Base-by-base conservation (phyloP, 2,329 filamentous ascomycete genomes). In the Ustilaginoidea virens region DNA sequence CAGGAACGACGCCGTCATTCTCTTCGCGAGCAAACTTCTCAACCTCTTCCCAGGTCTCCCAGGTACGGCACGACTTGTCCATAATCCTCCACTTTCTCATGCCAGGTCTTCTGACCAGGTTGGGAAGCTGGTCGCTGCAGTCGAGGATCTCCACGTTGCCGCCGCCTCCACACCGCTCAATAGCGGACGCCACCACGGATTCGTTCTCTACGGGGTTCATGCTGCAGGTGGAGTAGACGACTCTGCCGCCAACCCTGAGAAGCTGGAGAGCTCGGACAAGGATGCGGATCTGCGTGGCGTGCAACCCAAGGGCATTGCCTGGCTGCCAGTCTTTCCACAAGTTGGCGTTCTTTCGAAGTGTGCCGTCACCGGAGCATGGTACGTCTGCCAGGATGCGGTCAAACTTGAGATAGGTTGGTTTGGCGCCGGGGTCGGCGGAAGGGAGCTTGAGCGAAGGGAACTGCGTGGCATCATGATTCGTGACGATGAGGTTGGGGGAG, bases 151-250 rank as follows among this genome's bases (percentile, higher is more conserved):
- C 69, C 28, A 98, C 79, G 47, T 86, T 90, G 10, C 68, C 64
- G 4, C 71, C 56, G 3, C 90, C 90, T 36, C 90, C 90, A 45
- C 86, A 96, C 32, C 86, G 71, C 42, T 85, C 79, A 42, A 98
- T 86, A 8, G 90, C 90, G 16, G 79, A 77, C 1, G 81, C 74
- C 35, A 98, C 63, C 11, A 96, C 85, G 5, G 90, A 78, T 56
- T 98, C 90, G 46, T 98, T 93, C 61, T 98, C 90, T 17, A 96
- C 74, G 0, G 90, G 90, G 56, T 98, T 98, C 80, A 98, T 83
- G 53, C 85, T 94, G 66, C 90, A 98, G 13, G 90, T 98, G 3
- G 87, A 96, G 60, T 96, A 98, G 29, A 98, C 87, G 17, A 96
- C 81, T 37, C 86, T 74, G 29, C 90, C 90, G 23, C 90, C 87